A percentile compares a stretch with the other conserved stretches of the same genome.
Conservation (phyloP, 2,329 filamentous ascomycete genomes). For the Lecanicillium sp. region DNA sequence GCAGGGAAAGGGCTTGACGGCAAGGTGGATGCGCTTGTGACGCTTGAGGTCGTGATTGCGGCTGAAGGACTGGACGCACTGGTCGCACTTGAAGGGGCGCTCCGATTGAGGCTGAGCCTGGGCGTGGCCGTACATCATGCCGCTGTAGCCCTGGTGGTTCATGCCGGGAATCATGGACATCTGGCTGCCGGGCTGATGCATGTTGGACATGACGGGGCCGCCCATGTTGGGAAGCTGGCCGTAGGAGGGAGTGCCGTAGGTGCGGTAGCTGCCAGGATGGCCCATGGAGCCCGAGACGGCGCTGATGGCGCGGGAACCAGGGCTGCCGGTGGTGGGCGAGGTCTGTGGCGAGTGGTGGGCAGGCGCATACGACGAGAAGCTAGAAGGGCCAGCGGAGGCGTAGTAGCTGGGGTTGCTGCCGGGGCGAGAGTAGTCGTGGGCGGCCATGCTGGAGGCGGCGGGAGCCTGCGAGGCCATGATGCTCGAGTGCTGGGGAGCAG, state of each 20-base stretch:
- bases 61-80: slow-evolving; percentile 90
- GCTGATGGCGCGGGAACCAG: slow-evolving; percentile 25
- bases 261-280: slow-evolving; percentile 32
- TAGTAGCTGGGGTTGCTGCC: slow-evolving; percentile 59
- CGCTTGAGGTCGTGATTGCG: slow-evolving; percentile 93
- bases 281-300: background rate
- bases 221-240: slow-evolving; percentile 55
- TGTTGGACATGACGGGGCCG: slow-evolving; percentile 69
- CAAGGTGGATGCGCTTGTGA: slow-evolving; percentile 90
- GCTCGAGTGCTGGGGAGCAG: slow-evolving; percentile 5
- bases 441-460: slow-evolving; percentile 44
- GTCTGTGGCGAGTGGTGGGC: slow-evolving; percentile 34
- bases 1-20: slow-evolving; percentile 94
- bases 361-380: slow-evolving; percentile 39
- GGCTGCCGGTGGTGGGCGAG: slow-evolving; percentile 39
- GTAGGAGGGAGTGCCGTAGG: slow-evolving; percentile 35
- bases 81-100: slow-evolving; percentile 89
- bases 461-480: slow-evolving; percentile 21
- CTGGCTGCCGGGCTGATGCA: slow-evolving; percentile 65
- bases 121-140: slow-evolving; percentile 55
- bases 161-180: slow-evolving; percentile 64
- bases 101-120: slow-evolving; percentile 56
- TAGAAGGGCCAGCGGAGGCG: slow-evolving; percentile 41
- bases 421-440: slow-evolving; percentile 42
- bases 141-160: slow-evolving; percentile 47